Evolutionary conservation across 1,284 basidiomycete genomes (phyloP), one percentile per base, ranked within the genome.

Genomic region (Heterobasidion irregulare): DNA sequence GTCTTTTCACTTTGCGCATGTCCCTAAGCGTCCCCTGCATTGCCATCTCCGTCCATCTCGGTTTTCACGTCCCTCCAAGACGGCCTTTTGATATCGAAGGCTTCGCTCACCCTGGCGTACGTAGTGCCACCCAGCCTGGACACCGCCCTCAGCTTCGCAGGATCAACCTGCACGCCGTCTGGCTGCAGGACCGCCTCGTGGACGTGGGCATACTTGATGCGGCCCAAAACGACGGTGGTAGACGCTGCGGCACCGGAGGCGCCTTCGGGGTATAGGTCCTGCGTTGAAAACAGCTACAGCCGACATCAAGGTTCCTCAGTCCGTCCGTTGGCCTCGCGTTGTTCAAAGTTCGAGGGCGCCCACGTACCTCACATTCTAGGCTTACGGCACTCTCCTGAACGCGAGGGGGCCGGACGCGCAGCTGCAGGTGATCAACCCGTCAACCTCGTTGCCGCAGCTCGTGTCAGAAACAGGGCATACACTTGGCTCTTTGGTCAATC

Each of bases 361-460:
- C 26, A 63, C 70, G 53, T 64, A 80, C 80, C 73, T 79, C 76
- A 72, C 87, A 91, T 71, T 91, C 89, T 68, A 91, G 76, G 54
- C 79, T 78, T 57, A 89, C 78, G 2, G 81, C 80, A 58, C 85
- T 84, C 69, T 92, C 89, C 57, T 75, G 79, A 2, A 91, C 86
- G 55, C 84, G 75, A 15, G 86, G 74, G 2, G 85, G 81, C 62
- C 79, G 80, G 53, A 90, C 78, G 44, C 72, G 51, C 9, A 55
- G 15, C 57, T 59, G 32, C 5, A 50, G 16, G 9, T 13, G n/a
- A 12, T 48, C 43, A 51, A 16, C 41, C 32, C n/a, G 18, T 33
- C 36, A 19, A 26, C 8, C 15, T 16, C 26, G 41, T 53, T 12
- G 15, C 19, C 32, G 18, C 16, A 3, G 16, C 43, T n/a, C 26